Percentiles rank a stretch among this genome's conserved stretches.
These are phyloP conservation scores for Teratosphaeriaceae sp. DNA, from an alignment of 2,329 filamentous ascomycete genomes.

Conservation along the genomic window DNA sequence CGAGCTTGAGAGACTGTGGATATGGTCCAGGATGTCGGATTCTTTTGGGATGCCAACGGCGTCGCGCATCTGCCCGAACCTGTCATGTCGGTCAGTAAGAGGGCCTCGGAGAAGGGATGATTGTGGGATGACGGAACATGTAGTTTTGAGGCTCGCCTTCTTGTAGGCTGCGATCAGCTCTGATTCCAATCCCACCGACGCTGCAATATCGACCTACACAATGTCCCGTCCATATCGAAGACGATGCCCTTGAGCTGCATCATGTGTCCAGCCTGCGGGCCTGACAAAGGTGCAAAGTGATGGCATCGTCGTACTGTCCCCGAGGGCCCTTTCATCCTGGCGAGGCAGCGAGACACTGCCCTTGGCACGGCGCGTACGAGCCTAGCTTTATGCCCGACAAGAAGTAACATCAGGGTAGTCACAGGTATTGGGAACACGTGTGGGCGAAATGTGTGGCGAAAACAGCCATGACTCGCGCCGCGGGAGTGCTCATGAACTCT, in stretches of 20 bases:
- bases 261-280: background rate
- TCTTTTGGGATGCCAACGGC: slow-evolving; percentile 65
- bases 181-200: too few relatives aligned
- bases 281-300: background rate
- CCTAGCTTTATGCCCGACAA: too few relatives aligned
- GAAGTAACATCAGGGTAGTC: too few relatives aligned
- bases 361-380: too few relatives aligned
- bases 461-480: too few relatives aligned
- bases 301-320: background rate
- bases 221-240: slow-evolving; percentile 92
- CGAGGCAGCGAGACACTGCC: too few relatives aligned
- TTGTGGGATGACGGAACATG: too few relatives aligned
- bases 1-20: slow-evolving; percentile 62
- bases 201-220: slow-evolving; percentile 66
- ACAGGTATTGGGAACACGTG: too few relatives aligned
- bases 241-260: slow-evolving; percentile 54
- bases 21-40: slow-evolving; percentile 82
- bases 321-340: background rate
- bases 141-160: slow-evolving; percentile 81
- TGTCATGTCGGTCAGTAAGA: too few relatives aligned
- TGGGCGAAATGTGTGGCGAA: too few relatives aligned
- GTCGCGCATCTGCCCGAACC: slow-evolving; percentile 72
- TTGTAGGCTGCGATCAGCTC: slow-evolving; percentile 4
- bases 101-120: too few relatives aligned
- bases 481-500: too few relatives aligned